Base-by-base conservation (phyloP, 495 filamentous ascomycete species). In the Penicillium pancosmium region DNA sequence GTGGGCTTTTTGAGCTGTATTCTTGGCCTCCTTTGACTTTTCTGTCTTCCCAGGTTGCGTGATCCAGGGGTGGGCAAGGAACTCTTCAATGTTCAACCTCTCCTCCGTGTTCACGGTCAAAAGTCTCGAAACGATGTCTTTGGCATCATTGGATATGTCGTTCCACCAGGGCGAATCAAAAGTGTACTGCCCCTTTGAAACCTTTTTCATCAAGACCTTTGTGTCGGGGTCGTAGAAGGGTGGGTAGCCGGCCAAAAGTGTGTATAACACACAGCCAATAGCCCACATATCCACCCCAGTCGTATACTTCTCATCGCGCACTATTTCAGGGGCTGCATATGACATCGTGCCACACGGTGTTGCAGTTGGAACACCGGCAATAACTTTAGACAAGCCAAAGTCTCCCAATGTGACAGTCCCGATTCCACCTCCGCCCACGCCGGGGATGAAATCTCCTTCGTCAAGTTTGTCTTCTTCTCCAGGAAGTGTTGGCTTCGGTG, bases 401-500 rank as follows among this genome's bases (percentile, higher is more conserved):
- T 48, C 46, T 48, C 19, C 46, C 3, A 48, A 21, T 8, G 2
- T 31, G 19, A 48, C 46, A 9, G 3, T 3, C 6, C 46, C 46
- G 23, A 48, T 48, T 18, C 91, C 92, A 51, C 91, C 91, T 23
- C 85, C 77, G 18, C 91, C 91, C 18, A 87, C 71, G 8, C 90
- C 91, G 23, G 74, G 78, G 56, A 94, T 81, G 63, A 92, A 96
- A 69, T 94, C 91, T 49, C 91, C 91, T 68, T 96, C 91, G 60
- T 95, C 92, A 1, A 83, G 89, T 73, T 96, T 96, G 61, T 95
- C 91, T 72, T 96, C 91, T 57, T 96, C 91, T 21, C 90, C 91
- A 2, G 88, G 79, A 33, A 78, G 78, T 60, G 77, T 85, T 3
- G 87, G 86, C 72, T 88, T 89, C 1, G 89, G 91, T 52, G 82